Evolutionary conservation across 225 moss, liverwort and hornwort genomes (phyloP).

Genomic region (Marchantia polymorpha): DNA sequence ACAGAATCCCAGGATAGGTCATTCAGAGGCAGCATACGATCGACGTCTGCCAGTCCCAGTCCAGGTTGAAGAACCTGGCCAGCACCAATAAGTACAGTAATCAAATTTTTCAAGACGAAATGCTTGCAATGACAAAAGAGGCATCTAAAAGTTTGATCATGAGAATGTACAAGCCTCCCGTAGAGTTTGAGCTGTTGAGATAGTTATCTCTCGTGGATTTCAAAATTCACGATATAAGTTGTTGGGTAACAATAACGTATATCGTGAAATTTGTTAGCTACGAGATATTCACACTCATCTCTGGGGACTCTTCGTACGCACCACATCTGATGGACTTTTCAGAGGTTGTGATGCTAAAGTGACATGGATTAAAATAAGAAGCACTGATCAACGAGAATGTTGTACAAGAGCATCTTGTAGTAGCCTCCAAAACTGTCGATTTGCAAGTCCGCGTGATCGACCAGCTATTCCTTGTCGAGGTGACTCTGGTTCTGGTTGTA

Average conservation of each 20-base stretch:
- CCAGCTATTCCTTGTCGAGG: conserved; percentile 26
- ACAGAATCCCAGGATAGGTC: conserved; percentile 38
- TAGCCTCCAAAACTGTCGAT: conserved; percentile 39
- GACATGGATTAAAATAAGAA: neutral
- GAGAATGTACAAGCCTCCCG: neutral
- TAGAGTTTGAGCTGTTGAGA: neutral
- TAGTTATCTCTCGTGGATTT: neutral
- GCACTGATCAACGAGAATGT: neutral
- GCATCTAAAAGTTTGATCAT: neutral
- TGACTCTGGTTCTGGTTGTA: conserved; percentile 15
- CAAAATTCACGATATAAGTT: neutral
- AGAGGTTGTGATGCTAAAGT: neutral
- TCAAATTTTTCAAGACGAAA: neutral
- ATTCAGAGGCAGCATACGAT: conserved; percentile 32
- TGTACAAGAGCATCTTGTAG: conserved; percentile 40
- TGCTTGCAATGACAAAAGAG: neutral
- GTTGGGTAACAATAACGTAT: neutral
- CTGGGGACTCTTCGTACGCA: neutral
- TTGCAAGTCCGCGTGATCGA: conserved; percentile 32
- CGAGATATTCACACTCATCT: neutral
- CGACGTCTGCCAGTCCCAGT: conserved; percentile 35
- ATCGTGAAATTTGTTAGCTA: neutral
- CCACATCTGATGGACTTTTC: neutral
- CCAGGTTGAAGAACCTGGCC: conserved; percentile 38
- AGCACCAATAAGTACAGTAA: neutral